Evolutionary conservation across 805 yeast species (phyloP).

Genomic region (Monosporozyma solicola): DNA sequence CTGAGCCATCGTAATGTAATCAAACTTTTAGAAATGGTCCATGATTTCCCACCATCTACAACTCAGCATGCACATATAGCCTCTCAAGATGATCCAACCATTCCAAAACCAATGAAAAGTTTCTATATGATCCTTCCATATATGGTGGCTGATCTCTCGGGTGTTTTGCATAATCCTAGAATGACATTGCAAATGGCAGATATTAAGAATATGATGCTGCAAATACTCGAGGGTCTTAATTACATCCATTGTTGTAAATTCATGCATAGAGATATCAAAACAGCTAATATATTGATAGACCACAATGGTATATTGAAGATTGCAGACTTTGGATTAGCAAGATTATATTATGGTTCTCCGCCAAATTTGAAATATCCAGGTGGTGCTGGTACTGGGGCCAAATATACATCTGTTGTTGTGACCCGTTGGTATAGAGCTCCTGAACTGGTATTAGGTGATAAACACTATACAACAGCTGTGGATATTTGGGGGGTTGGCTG

Average conservation of each 20-base stretch:
- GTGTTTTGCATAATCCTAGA: conserved; percentile 72
- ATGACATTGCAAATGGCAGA: conserved; percentile 53
- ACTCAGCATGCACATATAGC: conserved; percentile 1
- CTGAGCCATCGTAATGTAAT: conserved; percentile 64
- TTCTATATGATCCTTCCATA: conserved; percentile 89
- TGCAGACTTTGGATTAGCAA: conserved; percentile 94
- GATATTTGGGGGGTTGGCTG: conserved; percentile 98
- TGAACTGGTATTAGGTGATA: conserved; percentile 78
- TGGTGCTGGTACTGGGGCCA: conserved; percentile 35
- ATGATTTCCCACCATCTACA: conserved; percentile 34
- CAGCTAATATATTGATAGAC: conserved; percentile 87
- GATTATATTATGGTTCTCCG: conserved; percentile 53
- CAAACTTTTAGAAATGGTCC: conserved; percentile 71
- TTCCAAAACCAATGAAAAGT: conserved; percentile 16
- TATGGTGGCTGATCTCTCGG: conserved; percentile 87
- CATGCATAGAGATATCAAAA: conserved; percentile 87
- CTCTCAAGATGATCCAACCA: not conserved
- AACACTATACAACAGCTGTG: conserved; percentile 83
- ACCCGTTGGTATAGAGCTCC: conserved; percentile 98
- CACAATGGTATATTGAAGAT: conserved; percentile 70
- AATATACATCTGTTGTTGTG: conserved; percentile 67
- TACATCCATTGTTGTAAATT: conserved; percentile 54
- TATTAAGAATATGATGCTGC: conserved; percentile 74
- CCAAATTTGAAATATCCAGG: conserved; percentile 43
- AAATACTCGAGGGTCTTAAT: conserved; percentile 69